phyloP scores from a whole-genome alignment of 805 yeast species.

The Saccharomyces eubayanus region DNA sequence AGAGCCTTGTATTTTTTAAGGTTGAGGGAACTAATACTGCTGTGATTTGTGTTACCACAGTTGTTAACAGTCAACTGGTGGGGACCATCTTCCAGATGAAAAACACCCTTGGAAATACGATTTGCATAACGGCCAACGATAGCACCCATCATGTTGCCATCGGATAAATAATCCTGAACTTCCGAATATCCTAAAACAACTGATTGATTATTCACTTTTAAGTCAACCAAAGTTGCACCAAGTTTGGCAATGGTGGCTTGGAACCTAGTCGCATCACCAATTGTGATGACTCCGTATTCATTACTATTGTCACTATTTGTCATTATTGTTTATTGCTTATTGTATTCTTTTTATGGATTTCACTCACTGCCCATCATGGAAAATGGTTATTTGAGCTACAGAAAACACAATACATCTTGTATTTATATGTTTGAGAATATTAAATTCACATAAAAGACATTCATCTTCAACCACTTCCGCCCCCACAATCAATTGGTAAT shows the following conservation, averaged over 20 bases:
- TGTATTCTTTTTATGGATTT: not conserved
- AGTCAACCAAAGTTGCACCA: constrained; percentile 46
- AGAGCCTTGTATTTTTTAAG: constrained; percentile 48
- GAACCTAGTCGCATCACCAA: constrained; percentile 28
- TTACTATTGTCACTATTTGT: not conserved
- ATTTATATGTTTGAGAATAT: not conserved
- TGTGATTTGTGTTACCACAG: constrained; percentile 40
- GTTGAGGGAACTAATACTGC: constrained; percentile 47
- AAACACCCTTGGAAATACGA: constrained; percentile 41
- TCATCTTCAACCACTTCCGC: too few relatives aligned
- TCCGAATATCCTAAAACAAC: constrained; percentile 36
- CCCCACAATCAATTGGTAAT: too few relatives aligned
- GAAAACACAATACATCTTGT: not conserved
- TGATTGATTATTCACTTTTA: constrained; percentile 33
- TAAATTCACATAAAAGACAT: too few relatives aligned
- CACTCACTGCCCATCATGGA: not conserved
- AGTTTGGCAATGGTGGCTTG: constrained; percentile 39
- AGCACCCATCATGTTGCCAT: constrained; percentile 52
- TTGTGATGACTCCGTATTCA: constrained; percentile 25
- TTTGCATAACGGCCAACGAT: constrained; percentile 61
- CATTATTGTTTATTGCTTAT: not conserved
- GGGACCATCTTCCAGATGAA: constrained; percentile 35
- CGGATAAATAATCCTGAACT: constrained; percentile 26
- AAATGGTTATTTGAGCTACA: not conserved
- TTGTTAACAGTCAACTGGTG: constrained; percentile 40